phyloP scores from a whole-genome alignment of 208 protist species.

The Tritrichomonas musculus region DNA sequence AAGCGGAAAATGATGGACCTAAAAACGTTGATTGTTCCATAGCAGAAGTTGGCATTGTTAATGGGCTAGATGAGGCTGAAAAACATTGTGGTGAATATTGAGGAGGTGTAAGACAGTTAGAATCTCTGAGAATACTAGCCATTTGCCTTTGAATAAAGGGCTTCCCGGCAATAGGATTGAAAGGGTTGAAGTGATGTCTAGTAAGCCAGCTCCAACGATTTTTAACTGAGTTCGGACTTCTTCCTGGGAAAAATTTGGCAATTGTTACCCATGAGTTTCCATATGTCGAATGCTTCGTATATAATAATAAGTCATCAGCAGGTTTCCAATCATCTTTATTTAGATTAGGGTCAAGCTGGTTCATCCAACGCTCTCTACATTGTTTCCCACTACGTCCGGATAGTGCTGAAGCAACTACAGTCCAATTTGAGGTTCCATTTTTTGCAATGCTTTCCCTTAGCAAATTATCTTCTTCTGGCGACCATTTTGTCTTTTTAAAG shows the following conservation, averaged over 20 bases:
- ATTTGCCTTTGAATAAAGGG: no score
- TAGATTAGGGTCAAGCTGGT: not conserved
- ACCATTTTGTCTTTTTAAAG: conserved; percentile 17
- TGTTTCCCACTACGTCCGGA: not conserved
- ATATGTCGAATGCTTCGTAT: not conserved
- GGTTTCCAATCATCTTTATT: not conserved
- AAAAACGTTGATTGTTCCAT: no score
- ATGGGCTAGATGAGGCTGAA: no score
- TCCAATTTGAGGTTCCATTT: not conserved
- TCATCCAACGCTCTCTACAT: not conserved
- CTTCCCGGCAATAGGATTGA: no score
- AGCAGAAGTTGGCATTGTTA: no score
- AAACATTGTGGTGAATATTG: no score
- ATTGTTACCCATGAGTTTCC: not conserved
- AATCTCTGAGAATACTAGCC: no score
- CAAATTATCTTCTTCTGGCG: not conserved
- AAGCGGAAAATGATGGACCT: no score
- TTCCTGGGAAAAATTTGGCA: not conserved
- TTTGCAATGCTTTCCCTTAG: not conserved
- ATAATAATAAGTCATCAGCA: not conserved
- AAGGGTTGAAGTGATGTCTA: not conserved
- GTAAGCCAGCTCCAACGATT: conserved; percentile 23
- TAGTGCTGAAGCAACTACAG: not conserved
- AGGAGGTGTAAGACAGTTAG: no score
- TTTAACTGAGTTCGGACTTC: not conserved